Base-by-base conservation (phyloP, 2,329 filamentous ascomycete genomes). In the Aschersonia sp. region DNA sequence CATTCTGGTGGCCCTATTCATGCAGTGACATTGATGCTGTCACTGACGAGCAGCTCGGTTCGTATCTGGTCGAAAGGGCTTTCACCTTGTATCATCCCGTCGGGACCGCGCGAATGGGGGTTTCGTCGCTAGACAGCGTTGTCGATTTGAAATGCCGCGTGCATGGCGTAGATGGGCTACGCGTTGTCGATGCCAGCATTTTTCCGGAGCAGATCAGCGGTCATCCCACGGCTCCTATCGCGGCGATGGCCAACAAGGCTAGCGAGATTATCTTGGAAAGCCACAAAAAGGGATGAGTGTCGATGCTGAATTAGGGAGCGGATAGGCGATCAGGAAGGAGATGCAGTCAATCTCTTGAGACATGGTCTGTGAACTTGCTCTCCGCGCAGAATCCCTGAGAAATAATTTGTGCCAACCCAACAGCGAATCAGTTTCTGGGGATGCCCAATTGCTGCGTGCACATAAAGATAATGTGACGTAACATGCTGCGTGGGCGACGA, bases 141-240 rank as follows among this genome's bases (percentile, higher is more conserved):
- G 53, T 80, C 47, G 73, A 80, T 56, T 63, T 64, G 0, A 62
- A 71, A 46, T 77, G 79, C 57, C 65, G 68, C 31, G 76, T 80
- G 3, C 63, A 71, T 31, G 75, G 75, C 4, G 70, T 77, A 1
- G 59, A 64, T 3, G 68, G 70, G 0, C 59, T 81, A 45, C 64
- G 77, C 30, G 76, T 80, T 12, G 75, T 80, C 3, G 77, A 80
- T 62, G 77, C 74, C 2, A 71, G 67, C 30, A 66, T 72, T 4
- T 80, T 74, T 51, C 74, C 75, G 1, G 67, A 65, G 52, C 53
- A 55, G 30, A 45, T 55, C 40, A 53, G 51, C 43, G 53, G 53
- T 4, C 53, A 55, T 47, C 53, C 53, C 29, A 54, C 52, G 7
- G 53, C 53, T 9, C 51, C 49, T 3, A 50, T 55, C 40, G 54